Evolutionary conservation across 148 eudicot species (phyloP), one percentile per base, ranked within the genome.

Genomic region (Chenopodium berlandieri): DNA sequence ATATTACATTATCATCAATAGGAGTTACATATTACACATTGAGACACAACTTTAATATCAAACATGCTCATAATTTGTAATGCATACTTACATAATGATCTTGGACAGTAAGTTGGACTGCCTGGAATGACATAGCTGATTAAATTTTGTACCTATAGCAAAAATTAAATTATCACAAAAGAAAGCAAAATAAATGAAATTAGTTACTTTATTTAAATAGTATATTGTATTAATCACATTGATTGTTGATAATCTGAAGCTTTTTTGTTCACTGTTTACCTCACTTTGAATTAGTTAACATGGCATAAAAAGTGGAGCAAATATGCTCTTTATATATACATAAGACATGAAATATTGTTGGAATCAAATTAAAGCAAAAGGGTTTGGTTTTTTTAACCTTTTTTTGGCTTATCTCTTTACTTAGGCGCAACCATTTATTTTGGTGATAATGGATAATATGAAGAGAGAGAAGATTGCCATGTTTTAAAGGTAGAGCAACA

Each of bases 41-140:
- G 40, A 34, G 40, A 34, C 40, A 27, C 27, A 27, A 27, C 27
- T 27, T 27, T 27, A 27, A 27, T 27, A 27, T 27, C 27, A 27
- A 27, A 27, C 27, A 27, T 27, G 27, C 0, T 40, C 44, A 40
- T 6, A 40, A 1, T 64, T 50, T 50, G 54, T 50, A 50, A 25
- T 27, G 34, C 32, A 67, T 30, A 30, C 4, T 80, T 92, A 92
- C 98, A 83, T 91, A 85, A 76, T 84, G 87, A 83, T 94, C 93
- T 74, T 90, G 93, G 83, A 94, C 86, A 3, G 82, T 82, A 60
- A 92, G 83, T 75, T 82, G 88, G 71, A 90, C 94, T 13, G 89
- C 85, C 27, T 80, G 85, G 80, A 87, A 87, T 9, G 97, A 82
- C 97, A 91, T 93, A 62, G 85, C 85, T 37, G 77, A 12, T 2